Percentiles rank a stretch among this genome's conserved stretches.
These are phyloP conservation scores for Scorias spongiosa DNA, from an alignment of 2,329 filamentous ascomycete genomes.

Conservation along the genomic window DNA sequence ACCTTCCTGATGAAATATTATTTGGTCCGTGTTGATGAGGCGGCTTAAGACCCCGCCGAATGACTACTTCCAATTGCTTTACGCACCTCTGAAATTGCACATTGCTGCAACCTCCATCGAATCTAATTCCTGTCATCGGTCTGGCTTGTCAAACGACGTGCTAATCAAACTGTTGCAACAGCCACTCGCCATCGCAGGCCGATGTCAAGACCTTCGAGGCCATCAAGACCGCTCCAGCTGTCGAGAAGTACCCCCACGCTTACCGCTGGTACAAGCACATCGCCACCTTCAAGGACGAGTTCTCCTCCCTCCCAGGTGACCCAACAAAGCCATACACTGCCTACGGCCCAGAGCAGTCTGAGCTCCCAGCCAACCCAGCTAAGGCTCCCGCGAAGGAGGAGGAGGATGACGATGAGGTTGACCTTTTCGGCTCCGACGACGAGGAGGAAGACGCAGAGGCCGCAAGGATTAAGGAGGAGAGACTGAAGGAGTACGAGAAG, in stretches of 20 bases:
- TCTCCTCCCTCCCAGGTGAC: constrained; percentile 80
- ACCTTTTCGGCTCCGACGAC: constrained; percentile 84
- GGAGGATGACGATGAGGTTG: constrained; percentile 68
- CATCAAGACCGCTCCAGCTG: constrained; percentile 57
- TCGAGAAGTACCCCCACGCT: constrained; percentile 80
- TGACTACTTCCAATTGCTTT: constrained; percentile 63
- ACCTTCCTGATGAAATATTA: constrained; percentile 54
- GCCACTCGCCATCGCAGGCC: constrained; percentile 68
- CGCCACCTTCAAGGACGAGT: constrained; percentile 81
- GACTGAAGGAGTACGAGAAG: constrained; percentile 82
- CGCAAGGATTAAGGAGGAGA: constrained; percentile 68
- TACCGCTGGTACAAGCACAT: constrained; percentile 99
- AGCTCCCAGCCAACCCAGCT: constrained; percentile 70
- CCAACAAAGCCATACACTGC: constrained; percentile 73
- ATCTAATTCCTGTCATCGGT: background rate
- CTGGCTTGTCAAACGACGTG: background rate
- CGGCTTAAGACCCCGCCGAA: constrained; percentile 77
- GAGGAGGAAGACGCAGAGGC: constrained; percentile 91
- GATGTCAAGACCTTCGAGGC: constrained; percentile 94
- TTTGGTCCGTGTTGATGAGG: constrained; percentile 95
- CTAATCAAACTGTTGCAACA: constrained; percentile 17
- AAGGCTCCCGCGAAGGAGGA: constrained; percentile 52
- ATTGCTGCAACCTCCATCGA: too few species aligned
- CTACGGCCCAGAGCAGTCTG: constrained; percentile 73
- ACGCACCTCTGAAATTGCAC: constrained; percentile 55